These are phyloP conservation scores for Ceratocystiopsis minuta DNA, from an alignment of 2,329 filamentous ascomycete genomes.

Conservation along the genomic window DNA sequence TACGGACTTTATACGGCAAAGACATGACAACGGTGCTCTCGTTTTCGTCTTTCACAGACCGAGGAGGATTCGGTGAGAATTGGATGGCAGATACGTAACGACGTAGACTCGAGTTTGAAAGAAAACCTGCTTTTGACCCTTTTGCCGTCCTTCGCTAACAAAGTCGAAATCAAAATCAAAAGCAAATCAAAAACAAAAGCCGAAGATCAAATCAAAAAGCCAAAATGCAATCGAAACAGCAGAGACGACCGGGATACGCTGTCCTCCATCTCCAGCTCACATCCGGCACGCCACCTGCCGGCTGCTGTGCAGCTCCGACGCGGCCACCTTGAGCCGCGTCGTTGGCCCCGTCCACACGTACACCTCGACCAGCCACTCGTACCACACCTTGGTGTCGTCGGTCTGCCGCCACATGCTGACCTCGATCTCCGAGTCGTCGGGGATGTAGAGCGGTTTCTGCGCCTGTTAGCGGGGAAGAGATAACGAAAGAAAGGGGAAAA, in stretches of 20 bases:
- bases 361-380: constrained; percentile 90
- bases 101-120: no score
- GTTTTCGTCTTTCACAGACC: no score
- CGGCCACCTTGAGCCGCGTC: constrained; percentile 44
- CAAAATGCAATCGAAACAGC: background rate
- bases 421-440: constrained; percentile 67
- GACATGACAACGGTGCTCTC: no score
- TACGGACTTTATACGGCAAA: no score
- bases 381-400: constrained; percentile 92
- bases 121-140: no score
- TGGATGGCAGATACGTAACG: no score
- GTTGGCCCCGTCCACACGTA: constrained; percentile 47
- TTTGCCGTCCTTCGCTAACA: no score
- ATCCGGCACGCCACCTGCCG: constrained; percentile 54
- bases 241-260: constrained; percentile 2
- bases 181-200: no score
- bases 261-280: no score
- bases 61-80: no score
- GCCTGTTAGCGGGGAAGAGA: background rate
- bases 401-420: constrained; percentile 94
- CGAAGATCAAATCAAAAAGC: no score
- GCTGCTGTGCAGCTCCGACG: constrained; percentile 50
- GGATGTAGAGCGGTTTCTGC: constrained; percentile 69
- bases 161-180: no score
- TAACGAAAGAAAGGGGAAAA: background rate